Base-by-base conservation (phyloP, 331 rosid species). In the Quercus tomentella region DNA sequence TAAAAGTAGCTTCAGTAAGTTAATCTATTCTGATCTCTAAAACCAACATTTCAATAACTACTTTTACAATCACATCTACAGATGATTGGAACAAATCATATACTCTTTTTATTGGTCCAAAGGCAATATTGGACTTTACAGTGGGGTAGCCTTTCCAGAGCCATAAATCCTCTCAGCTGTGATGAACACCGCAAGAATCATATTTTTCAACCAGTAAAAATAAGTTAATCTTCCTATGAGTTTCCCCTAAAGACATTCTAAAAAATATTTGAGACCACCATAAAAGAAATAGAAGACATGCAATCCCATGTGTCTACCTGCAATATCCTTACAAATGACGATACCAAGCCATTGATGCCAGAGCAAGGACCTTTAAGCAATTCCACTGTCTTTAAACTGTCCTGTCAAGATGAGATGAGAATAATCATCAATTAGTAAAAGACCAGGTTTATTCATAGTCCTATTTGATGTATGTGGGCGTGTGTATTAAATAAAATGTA, bases 351-450 rank as follows among this genome's bases (percentile, higher is more conserved):
- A 83, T 94, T 92, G 80, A 94, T 91, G 77, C 93, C 85, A 76
- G 91, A 79, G 74, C 45, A 20, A 12, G 87, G 86, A 75, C 73
- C 74, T 75, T 83, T 81, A 57, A 83, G 81, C 80, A 84, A 77
- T 79, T 86, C 88, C 28, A 80, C 49, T 28, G 97, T 91, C 88
- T 91, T 88, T 85, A 94, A 89, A 78, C 97, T 94, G 98, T 92
- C 96, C 97, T 89, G 94, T 84, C 98, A 87, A 88, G 84, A 31
- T 78, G 68, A 85, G 75, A 86, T 76, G 82, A 72, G 77, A 81
- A 49, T 62, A 60, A 49, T 62, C 65, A 68, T 74, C 43, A 56
- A 70, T 70, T 82, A 72, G 76, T 63, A 82, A 74, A 54, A 45
- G 70, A 67, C 60, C 65, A 31, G 70, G 33, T 66, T 66, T 66